These are phyloP conservation scores for Penicillium malachiteum DNA, from an alignment of 495 filamentous ascomycete genomes.

Conservation along the genomic window DNA sequence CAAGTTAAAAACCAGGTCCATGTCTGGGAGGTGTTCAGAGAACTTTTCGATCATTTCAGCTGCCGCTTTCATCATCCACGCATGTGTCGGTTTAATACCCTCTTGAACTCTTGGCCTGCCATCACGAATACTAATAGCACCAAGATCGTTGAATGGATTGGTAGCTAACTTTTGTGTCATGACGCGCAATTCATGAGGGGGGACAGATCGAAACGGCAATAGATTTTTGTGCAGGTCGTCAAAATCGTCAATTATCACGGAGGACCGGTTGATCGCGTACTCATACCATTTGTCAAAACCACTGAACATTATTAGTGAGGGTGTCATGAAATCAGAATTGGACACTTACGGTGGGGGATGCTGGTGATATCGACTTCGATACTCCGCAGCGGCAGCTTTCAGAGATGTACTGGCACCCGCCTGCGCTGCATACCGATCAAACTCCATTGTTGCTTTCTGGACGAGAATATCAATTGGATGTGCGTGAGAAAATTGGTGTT, in stretches of 20 bases:
- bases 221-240: conserved; percentile 70
- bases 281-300: conserved; percentile 66
- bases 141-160: conserved; percentile 51
- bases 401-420: conserved; percentile 39
- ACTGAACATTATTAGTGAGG: conserved; percentile 22
- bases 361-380: conserved; percentile 44
- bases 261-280: conserved; percentile 62
- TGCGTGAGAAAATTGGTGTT: conserved; percentile 27
- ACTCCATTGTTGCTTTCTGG: conserved; percentile 35
- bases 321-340: neutral
- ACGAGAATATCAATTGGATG: conserved; percentile 54
- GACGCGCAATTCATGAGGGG: conserved; percentile 57
- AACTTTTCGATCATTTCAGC: conserved; percentile 66
- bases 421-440: conserved; percentile 34
- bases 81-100: conserved; percentile 48
- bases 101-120: conserved; percentile 45
- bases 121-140: conserved; percentile 46
- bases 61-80: conserved; percentile 59
- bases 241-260: conserved; percentile 72
- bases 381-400: conserved; percentile 40
- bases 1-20: conserved; percentile 80
- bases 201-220: conserved; percentile 70
- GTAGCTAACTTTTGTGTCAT: conserved; percentile 43
- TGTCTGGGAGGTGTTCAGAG: conserved; percentile 67
- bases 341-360: conserved; percentile 47